A percentile compares a stretch with the other conserved stretches of the same genome.
Evolutionary conservation across 164 flowering plant genomes (phyloP).

Genomic region (Liquidambar formosana): DNA sequence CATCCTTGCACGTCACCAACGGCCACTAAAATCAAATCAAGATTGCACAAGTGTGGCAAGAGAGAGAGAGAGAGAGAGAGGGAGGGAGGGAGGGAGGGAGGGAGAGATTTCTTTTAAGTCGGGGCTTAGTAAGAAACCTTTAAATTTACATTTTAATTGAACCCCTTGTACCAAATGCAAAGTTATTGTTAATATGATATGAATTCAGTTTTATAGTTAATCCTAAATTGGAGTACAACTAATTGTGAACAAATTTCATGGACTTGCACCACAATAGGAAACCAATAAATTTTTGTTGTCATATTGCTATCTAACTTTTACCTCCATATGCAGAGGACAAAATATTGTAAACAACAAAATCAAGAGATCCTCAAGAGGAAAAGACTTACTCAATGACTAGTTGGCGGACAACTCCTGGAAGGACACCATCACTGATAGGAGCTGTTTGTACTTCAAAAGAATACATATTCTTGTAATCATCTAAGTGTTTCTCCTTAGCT

Average conservation of each 20-base stretch:
- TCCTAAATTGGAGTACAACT: neutral
- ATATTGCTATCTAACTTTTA: neutral
- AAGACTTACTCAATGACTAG: constrained; percentile 70
- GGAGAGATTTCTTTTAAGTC: too few species aligned
- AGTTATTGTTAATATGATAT: neutral
- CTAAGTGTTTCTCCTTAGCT: constrained; percentile 12
- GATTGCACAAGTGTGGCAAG: too few species aligned
- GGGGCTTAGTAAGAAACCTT: neutral
- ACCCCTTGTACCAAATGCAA: neutral
- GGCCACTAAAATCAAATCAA: too few species aligned
- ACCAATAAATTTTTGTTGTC: neutral
- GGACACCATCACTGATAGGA: constrained; percentile 75
- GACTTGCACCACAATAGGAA: neutral
- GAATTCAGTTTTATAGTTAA: neutral
- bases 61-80: too few species aligned
- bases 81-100: too few species aligned
- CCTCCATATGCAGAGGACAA: neutral
- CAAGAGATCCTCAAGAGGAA: neutral
- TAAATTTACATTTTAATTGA: neutral
- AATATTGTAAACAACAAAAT: too few species aligned
- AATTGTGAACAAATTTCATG: neutral
- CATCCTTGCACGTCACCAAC: too few species aligned
- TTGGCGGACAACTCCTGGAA: constrained; percentile 85
- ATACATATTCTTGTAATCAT: constrained; percentile 9
- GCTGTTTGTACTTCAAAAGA: constrained; percentile 86